Percentiles rank a stretch among this genome's conserved stretches.
Evolutionary conservation across 1,284 basidiomycete species (phyloP).

Genomic region (Schizophyllum amplum): DNA sequence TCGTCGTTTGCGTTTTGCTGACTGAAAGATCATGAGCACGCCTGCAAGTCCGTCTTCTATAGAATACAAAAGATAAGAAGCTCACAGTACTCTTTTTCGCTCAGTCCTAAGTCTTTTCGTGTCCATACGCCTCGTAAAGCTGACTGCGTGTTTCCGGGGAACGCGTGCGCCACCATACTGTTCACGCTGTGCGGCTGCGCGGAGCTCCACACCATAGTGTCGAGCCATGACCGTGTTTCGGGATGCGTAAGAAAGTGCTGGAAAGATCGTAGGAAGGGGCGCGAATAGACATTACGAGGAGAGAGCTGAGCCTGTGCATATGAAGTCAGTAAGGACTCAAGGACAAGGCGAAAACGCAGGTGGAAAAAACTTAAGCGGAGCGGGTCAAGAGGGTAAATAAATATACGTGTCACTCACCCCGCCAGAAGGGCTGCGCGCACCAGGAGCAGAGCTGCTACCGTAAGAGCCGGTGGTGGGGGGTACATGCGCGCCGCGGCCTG

Average conservation of each 20-base stretch:
- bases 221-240: constrained; percentile 51
- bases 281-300: constrained; percentile 38
- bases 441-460: too few relatives aligned
- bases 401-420: too few relatives aligned
- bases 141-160: constrained; percentile 31
- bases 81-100: constrained; percentile 53
- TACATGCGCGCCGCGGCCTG: constrained; percentile 18
- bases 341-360: too few relatives aligned
- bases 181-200: constrained; percentile 75
- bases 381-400: too few relatives aligned
- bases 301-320: constrained; percentile 14
- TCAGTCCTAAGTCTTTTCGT: constrained; percentile 66
- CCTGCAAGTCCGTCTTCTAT: neutral
- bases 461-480: constrained; percentile 16
- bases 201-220: constrained; percentile 84
- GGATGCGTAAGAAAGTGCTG: constrained; percentile 54
- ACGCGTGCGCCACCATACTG: constrained; percentile 54
- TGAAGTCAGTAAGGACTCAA: neutral
- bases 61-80: constrained; percentile 12
- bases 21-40: constrained; percentile 25
- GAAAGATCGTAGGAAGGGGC: constrained; percentile 69
- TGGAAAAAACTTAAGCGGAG: too few relatives aligned
- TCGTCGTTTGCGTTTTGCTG: constrained; percentile 63
- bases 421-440: too few relatives aligned
- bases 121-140: constrained; percentile 66